Evolutionary conservation across 2,329 filamentous ascomycete genomes (phyloP).

Genomic region (Aspergillus clavatus): DNA sequence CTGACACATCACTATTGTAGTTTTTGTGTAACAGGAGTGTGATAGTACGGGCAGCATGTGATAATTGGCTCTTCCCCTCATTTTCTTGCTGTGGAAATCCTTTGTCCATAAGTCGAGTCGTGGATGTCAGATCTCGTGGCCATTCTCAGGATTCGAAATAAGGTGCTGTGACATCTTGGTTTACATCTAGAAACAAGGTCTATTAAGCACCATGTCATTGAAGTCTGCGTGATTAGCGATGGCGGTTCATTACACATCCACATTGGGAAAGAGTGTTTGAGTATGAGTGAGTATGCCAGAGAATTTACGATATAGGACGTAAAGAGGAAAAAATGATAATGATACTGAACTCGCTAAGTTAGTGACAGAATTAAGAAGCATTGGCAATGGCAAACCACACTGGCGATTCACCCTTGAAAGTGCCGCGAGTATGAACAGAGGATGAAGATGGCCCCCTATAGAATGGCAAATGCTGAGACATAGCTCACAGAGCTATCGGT

Average conservation of each 20-base stretch:
- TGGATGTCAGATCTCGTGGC: neutral
- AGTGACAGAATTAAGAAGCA: no score
- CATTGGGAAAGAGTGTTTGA: no score
- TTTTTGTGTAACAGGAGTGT: neutral
- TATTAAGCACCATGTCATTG: no score
- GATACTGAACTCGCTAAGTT: no score
- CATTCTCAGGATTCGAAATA: neutral
- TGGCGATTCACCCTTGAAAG: no score
- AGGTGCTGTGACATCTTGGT: no score
- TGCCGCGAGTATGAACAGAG: neutral
- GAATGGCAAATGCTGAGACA: slow-evolving; percentile 79
- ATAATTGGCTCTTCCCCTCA: neutral
- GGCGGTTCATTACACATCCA: no score
- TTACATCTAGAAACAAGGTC: neutral
- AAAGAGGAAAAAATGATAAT: no score
- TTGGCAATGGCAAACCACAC: no score
- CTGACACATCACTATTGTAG: neutral
- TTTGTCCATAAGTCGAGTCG: neutral
- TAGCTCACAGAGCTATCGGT: slow-evolving; percentile 89
- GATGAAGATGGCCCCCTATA: slow-evolving; percentile 40
- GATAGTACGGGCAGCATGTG: neutral
- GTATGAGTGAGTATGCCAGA: no score
- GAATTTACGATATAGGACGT: no score
- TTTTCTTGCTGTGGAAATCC: neutral
- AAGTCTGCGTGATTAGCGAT: no score